Conservation (phyloP, 306 rosid species). For the Cyamopsis tetragonoloba region DNA sequence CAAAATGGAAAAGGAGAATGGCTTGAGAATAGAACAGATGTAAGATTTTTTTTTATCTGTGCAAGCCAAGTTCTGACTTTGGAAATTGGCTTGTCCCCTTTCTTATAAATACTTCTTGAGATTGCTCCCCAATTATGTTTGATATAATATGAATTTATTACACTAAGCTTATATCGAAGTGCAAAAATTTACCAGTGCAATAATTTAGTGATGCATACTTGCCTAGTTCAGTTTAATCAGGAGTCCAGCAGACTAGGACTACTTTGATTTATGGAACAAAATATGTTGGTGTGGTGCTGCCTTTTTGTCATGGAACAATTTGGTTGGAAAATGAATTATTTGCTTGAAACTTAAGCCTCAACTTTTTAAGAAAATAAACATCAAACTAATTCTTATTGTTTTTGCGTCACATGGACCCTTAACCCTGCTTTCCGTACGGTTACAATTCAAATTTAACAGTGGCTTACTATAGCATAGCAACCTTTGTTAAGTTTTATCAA, state of each 20-base stretch:
- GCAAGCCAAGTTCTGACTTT: neutral
- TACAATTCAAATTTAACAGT: constrained; percentile 1
- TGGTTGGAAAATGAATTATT: neutral
- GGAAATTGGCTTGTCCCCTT: neutral
- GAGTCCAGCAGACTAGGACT: neutral
- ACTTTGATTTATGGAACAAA: neutral
- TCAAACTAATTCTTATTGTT: neutral
- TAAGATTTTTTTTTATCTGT: neutral
- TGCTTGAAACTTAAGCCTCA: neutral
- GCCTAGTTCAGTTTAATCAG: neutral
- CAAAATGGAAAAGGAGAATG: neutral
- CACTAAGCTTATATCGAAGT: neutral
- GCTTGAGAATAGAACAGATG: neutral
- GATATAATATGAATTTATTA: neutral
- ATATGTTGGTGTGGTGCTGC: neutral
- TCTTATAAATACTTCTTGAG: neutral
- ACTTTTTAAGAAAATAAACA: neutral
- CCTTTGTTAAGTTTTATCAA: neutral
- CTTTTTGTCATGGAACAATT: neutral
- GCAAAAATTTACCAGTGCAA: neutral
- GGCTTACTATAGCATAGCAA: neutral
- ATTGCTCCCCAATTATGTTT: neutral
- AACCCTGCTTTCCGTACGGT: neutral
- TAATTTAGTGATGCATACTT: neutral
- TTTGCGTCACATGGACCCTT: neutral